A percentile compares a stretch with the other conserved stretches of the same genome.
phyloP scores from a whole-genome alignment of 2,329 filamentous ascomycete genomes.

The Bipolaris oryzae region DNA sequence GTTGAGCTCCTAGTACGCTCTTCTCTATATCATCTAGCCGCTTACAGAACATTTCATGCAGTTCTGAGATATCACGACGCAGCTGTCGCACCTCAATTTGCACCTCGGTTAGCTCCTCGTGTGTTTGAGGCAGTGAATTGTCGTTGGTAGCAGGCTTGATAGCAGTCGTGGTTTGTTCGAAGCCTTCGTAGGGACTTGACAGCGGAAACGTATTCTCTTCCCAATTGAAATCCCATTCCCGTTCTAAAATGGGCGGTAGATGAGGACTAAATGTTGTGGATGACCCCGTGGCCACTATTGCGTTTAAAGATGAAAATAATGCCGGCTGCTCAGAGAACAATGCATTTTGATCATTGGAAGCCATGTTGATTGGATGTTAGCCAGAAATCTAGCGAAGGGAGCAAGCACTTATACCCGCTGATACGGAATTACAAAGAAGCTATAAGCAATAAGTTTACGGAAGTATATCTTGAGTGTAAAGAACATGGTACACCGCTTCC shows the following conservation, averaged over 20 bases:
- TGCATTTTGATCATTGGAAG: neutral
- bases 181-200: conserved; percentile 3
- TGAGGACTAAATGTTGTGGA: neutral
- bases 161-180: neutral
- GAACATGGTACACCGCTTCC: neutral
- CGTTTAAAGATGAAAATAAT: neutral
- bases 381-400: neutral
- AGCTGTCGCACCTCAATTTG: conserved; percentile 4
- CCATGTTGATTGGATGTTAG: conserved; percentile 1
- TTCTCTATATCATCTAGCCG: conserved; percentile 15
- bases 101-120: conserved; percentile 4
- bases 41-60: conserved; percentile 11
- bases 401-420: conserved; percentile 5
- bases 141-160: neutral
- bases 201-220: neutral
- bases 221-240: conserved; percentile 6
- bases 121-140: neutral
- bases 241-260: neutral
- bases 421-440: conserved; percentile 4
- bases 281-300: neutral
- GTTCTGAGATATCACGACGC: conserved; percentile 4
- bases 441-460: neutral
- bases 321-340: neutral
- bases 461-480: neutral
- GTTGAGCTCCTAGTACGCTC: conserved; percentile 2